phyloP scores from a whole-genome alignment of 2,329 filamentous ascomycete species.

The Chaetomium strumarium region DNA sequence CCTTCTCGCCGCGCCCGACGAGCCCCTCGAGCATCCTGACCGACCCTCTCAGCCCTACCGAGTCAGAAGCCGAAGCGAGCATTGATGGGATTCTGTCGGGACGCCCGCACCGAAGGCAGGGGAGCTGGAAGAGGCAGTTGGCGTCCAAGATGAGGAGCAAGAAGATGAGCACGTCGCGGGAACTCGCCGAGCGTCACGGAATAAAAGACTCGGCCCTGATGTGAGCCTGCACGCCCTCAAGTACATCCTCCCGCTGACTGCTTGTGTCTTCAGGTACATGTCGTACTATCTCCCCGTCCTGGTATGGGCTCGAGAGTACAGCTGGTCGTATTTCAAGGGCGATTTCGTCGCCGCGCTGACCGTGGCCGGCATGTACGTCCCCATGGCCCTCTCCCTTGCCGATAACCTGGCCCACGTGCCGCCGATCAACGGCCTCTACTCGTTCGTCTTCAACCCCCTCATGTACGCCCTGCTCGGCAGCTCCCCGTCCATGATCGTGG shows the following conservation, averaged over 20 bases:
- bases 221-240: slow-evolving; percentile 41
- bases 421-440: slow-evolving; percentile 88
- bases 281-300: slow-evolving; percentile 90
- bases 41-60: slow-evolving; percentile 19
- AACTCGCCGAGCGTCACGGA: slow-evolving; percentile 65
- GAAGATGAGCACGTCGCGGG: slow-evolving; percentile 67
- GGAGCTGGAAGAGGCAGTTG: slow-evolving; percentile 44
- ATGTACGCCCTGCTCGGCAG: slow-evolving; percentile 89
- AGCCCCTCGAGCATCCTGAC: slow-evolving; percentile 38
- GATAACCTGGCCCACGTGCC: slow-evolving; percentile 89
- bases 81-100: slow-evolving; percentile 36
- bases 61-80: slow-evolving; percentile 27
- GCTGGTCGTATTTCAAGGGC: slow-evolving; percentile 72
- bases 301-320: slow-evolving; percentile 87
- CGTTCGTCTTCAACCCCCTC: slow-evolving; percentile 87
- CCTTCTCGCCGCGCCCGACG: slow-evolving; percentile 63
- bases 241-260: not conserved
- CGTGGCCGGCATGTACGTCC: slow-evolving; percentile 98
- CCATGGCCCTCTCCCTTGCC: slow-evolving; percentile 91
- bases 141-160: slow-evolving; percentile 50
- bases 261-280: slow-evolving; percentile 59
- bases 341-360: slow-evolving; percentile 86
- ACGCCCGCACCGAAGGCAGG: slow-evolving; percentile 35
- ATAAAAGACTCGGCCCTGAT: slow-evolving; percentile 68
- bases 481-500: slow-evolving; percentile 88